Evolutionary conservation across 331 rosid genomes (phyloP), one percentile per base, ranked within the genome.

Genomic region (Quercus tomentella): DNA sequence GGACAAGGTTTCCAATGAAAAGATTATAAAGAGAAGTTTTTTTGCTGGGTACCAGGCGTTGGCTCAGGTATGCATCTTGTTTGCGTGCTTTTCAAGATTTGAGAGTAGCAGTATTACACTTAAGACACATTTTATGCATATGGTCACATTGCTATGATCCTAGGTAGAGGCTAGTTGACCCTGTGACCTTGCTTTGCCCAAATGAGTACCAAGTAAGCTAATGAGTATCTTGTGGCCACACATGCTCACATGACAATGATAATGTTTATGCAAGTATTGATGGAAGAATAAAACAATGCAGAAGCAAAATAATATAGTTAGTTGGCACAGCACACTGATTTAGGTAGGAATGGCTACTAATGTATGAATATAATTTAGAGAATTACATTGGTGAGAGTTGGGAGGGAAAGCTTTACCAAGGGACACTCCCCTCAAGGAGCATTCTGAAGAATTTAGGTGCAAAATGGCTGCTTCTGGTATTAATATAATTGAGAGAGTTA

Each of bases 31-130:
- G 89, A 87, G 96, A 81, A 83, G 96, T 54, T 95, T 95, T 86
- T 95, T 95, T 80, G 98, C 97, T 10, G 98, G 99, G 77, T 95
- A 95, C 89, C 98, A 91, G 83, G 93, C 98, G 63, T 87, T 95
- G 76, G 99, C 99, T 76, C 97, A 93, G 98, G 99, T 95, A 85
- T 56, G 21, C 77, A 45, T 62, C 45, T 73, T 4, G 71, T 74
- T 62, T 72, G 31, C 8, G 55, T 73, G 76, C 73, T 60, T 82
- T 33, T 82, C 41, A 56, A 49, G 12, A 78, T 82, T 73, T 68
- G 63, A n/a, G 26, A 52, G 72, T 20, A 54, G 81, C 74, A 37
- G 74, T 56, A 67, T 70, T 80, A 77, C 62, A 61, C 60, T 62
- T 73, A 8, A 41, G 45, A 41, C 45, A 41, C 45, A 8, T 41